Conservation (phyloP, 192 early-diverging fungal genomes). For the Backusella sp. region DNA sequence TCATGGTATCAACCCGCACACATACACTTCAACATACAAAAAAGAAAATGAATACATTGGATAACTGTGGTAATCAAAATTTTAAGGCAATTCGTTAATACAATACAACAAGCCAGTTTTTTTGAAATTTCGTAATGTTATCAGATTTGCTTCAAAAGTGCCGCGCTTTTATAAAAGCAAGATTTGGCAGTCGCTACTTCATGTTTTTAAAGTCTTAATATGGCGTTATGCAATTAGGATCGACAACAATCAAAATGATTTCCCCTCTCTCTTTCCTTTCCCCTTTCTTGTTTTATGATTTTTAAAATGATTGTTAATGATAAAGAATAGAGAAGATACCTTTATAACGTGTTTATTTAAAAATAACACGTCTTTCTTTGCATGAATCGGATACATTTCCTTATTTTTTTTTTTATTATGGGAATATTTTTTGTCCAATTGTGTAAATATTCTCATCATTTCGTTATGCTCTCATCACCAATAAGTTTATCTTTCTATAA, state of each 20-base stretch:
- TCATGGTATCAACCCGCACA: background rate
- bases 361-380: background rate
- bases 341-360: background rate
- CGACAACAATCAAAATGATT: background rate
- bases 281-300: background rate
- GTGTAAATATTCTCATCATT: background rate
- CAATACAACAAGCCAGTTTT: too few species aligned
- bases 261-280: background rate
- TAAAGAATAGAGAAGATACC: background rate
- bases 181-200: background rate
- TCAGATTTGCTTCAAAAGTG: background rate
- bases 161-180: background rate
- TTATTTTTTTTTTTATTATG: background rate
- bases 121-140: background rate
- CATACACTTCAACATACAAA: background rate
- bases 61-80: background rate
- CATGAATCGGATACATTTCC: background rate
- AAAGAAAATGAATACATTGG: background rate
- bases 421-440: background rate
- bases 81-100: too few species aligned
- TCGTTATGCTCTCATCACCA: background rate
- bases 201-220: background rate
- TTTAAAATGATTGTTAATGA: background rate
- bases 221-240: background rate
- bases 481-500: background rate